Evolutionary conservation across 1,139 yeast species (phyloP), one percentile per base, ranked within the genome.

Genomic region (Schizosaccharomyces versatilis): DNA sequence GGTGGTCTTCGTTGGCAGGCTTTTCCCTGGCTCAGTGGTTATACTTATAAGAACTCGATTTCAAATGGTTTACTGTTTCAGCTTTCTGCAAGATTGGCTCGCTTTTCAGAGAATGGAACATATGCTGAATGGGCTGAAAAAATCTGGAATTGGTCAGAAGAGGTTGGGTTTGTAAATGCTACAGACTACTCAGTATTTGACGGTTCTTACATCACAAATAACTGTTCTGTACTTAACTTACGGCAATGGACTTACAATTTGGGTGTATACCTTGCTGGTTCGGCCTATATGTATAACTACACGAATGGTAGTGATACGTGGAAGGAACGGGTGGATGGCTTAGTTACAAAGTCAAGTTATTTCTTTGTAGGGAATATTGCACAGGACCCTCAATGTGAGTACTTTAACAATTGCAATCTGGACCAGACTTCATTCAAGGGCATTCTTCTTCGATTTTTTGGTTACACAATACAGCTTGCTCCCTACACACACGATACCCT

Each of bases 1-100:
- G 94, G 94, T 47, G 94, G 94, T 0, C 69, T 84, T 57, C 73
- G 94, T 68, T 84, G 94, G 94, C 94, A 84, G 70, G 83, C 82
- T 61, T 80, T 79, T 69, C 73, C 78, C 54, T 78, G 82, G 79
- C 80, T 80, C 64, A 69, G 79, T 3, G 94, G 94, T 54, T 84
- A 80, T 65, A 75, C 77, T 64, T 84, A 84, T 69, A 84, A 84
- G 66, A 84, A 84, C 67, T 72, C 86, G 36, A 81, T 84, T 57
- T 76, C 88, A 38, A 84, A 81, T 65, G 93, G 85, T 2, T 80
- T 84, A 62, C 69, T 84, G 58, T 84, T 84, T 73, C 79, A 80
- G 62, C 66, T 84, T 54, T 84, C 84, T 38, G 86, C 94, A 5
- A 73, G 94, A 60, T 74, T 84, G 62, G 86, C 85, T 6, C 71